phyloP scores from a whole-genome alignment of 73 alveolate genomes.

The Paramecium octaurelia region DNA sequence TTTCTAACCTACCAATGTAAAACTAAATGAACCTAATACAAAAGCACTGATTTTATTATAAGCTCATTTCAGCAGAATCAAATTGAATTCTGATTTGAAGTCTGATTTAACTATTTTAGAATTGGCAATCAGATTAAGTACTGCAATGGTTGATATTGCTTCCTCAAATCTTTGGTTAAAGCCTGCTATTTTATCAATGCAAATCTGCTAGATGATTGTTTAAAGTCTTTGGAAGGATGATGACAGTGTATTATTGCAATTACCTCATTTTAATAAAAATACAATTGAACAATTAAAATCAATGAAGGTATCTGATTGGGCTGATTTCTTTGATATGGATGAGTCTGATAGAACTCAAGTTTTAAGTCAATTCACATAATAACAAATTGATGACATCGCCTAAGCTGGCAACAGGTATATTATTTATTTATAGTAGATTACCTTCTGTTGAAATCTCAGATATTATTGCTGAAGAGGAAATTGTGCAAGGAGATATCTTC shows the following conservation, averaged over 20 bases:
- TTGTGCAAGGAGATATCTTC: slow-evolving; percentile 46
- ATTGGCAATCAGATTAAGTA: slow-evolving; percentile 41
- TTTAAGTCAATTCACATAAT: not conserved
- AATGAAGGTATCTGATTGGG: not conserved
- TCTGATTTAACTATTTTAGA: slow-evolving; percentile 41
- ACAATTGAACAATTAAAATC: not conserved
- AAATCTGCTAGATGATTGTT: slow-evolving; percentile 52
- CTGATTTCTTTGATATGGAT: slow-evolving; percentile 50
- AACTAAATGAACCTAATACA: slow-evolving; percentile 54
- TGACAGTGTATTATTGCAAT: slow-evolving; percentile 29
- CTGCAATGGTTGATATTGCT: slow-evolving; percentile 55
- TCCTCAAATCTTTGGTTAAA: slow-evolving; percentile 37
- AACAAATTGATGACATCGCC: slow-evolving; percentile 41
- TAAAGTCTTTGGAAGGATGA: slow-evolving; percentile 60
- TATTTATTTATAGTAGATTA: not conserved
- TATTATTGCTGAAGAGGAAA: slow-evolving; percentile 1
- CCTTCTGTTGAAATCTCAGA: slow-evolving; percentile 45
- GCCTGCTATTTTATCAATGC: slow-evolving; percentile 49
- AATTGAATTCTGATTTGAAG: slow-evolving; percentile 37
- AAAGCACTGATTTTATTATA: slow-evolving; percentile 52
- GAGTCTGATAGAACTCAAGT: slow-evolving; percentile 17
- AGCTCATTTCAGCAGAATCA: slow-evolving; percentile 46
- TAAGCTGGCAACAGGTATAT: slow-evolving; percentile 56
- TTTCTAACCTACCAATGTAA: not conserved
- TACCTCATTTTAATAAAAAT: slow-evolving; percentile 44